A percentile compares a stretch with the other conserved stretches of the same genome.
Conservation (phyloP, 75 land plant species). For the Larix kaempferi region DNA sequence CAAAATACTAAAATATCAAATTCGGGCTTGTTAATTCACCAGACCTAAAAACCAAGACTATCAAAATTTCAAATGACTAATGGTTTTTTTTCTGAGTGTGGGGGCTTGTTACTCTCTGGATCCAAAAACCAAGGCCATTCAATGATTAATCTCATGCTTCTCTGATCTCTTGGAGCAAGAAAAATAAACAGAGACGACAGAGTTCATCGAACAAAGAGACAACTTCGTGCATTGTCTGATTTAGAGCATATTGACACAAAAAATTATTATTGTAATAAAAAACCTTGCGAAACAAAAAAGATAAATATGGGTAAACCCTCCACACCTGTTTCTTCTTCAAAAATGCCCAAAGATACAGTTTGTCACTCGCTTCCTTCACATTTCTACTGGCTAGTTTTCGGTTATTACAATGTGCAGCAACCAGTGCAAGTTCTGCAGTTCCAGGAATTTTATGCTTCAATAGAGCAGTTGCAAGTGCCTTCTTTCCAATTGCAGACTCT, state of each 20-base stretch:
- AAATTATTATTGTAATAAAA: background rate
- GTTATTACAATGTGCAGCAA: constrained; percentile 83
- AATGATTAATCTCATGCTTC: no score
- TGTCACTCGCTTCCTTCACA: constrained; percentile 75
- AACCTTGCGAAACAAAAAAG: background rate
- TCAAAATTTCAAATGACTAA: no score
- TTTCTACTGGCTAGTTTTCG: constrained; percentile 65
- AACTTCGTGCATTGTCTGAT: background rate
- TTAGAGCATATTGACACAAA: background rate
- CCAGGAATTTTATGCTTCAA: constrained; percentile 54
- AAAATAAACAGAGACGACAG: background rate
- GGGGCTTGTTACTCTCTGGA: no score
- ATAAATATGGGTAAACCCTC: background rate
- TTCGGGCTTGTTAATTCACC: no score
- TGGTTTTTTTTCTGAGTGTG: no score
- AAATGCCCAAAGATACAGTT: constrained; percentile 75
- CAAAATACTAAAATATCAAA: no score
- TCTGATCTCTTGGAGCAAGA: no score
- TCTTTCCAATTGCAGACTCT: constrained; percentile 35
- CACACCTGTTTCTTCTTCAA: constrained; percentile 71
- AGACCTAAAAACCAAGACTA: no score
- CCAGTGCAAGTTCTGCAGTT: constrained; percentile 36
- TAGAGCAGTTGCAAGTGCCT: constrained; percentile 60
- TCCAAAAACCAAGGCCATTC: no score
- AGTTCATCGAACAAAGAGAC: background rate